Percentiles rank a stretch among this genome's conserved stretches.
phyloP scores from a whole-genome alignment of 345 rosid genomes.

The Eucalyptus marginata region DNA sequence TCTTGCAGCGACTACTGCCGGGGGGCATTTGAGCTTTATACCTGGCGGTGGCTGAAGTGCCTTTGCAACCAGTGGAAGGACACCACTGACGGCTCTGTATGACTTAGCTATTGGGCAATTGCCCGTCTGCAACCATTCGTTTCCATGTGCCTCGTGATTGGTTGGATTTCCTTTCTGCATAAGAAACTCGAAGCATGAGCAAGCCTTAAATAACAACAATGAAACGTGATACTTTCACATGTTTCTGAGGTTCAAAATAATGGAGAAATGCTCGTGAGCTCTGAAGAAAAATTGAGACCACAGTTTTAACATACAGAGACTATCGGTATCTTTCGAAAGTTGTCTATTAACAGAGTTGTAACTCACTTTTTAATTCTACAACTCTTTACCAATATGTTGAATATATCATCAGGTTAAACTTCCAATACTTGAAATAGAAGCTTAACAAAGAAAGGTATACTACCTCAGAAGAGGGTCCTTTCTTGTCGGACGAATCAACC shows the following conservation, averaged over 20 bases:
- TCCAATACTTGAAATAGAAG: not conserved
- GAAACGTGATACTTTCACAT: not conserved
- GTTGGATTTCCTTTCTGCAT: constrained; percentile 38
- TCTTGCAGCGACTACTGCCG: constrained; percentile 72
- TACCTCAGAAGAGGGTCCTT: constrained; percentile 52
- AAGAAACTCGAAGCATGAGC: not conserved
- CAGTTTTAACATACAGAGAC: not conserved
- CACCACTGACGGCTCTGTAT: constrained; percentile 55
- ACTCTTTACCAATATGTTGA: not conserved
- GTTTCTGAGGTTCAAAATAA: not conserved
- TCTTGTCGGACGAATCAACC: constrained; percentile 36
- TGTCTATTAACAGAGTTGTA: not conserved
- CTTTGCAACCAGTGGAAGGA: constrained; percentile 63
- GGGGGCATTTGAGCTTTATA: constrained; percentile 62
- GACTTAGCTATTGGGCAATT: constrained; percentile 91
- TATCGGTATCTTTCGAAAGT: not conserved
- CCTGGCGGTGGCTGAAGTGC: constrained; percentile 58
- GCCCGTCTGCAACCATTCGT: constrained; percentile 72
- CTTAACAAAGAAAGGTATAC: not conserved
- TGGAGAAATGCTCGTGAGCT: not conserved
- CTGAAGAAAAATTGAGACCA: not conserved
- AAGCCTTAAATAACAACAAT: not conserved
- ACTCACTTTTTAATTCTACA: not conserved
- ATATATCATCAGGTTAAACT: not conserved
- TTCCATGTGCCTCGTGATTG: constrained; percentile 60